Evolutionary conservation across 2,329 filamentous ascomycete genomes (phyloP).

Genomic region (Ceratocystis cubensis): DNA sequence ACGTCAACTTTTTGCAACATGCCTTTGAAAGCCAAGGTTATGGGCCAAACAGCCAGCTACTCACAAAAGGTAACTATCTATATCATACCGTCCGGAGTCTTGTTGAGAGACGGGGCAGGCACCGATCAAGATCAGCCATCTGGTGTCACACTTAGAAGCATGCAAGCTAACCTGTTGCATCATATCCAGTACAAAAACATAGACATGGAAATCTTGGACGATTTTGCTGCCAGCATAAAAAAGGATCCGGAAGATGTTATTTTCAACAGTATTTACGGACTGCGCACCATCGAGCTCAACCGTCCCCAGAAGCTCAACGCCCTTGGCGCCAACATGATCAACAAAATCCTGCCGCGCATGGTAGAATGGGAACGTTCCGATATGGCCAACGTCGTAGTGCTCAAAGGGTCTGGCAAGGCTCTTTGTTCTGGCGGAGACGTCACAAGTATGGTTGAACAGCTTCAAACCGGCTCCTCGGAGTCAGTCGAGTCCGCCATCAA

Average conservation of each 20-base stretch:
- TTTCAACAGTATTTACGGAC: constrained; percentile 77
- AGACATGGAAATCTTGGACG: constrained; percentile 2
- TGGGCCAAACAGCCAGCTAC: constrained; percentile 16
- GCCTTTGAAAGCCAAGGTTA: constrained; percentile 68
- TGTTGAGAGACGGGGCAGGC: neutral
- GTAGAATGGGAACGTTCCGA: constrained; percentile 92
- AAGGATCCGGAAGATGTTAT: constrained; percentile 69
- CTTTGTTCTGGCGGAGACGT: constrained; percentile 95
- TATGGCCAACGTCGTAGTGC: constrained; percentile 79
- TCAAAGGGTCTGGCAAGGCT: constrained; percentile 81
- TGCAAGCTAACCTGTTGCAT: neutral
- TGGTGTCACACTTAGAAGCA: neutral
- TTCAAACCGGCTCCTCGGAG: constrained; percentile 57
- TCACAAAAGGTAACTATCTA: constrained; percentile 12
- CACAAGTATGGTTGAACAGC: constrained; percentile 61
- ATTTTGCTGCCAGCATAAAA: neutral
- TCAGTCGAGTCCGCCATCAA: constrained; percentile 46
- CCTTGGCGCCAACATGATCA: constrained; percentile 84
- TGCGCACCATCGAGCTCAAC: constrained; percentile 89
- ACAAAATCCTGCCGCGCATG: constrained; percentile 82
- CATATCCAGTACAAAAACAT: neutral
- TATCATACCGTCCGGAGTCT: neutral
- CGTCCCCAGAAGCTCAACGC: constrained; percentile 85
- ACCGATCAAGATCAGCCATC: neutral
- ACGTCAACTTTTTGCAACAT: constrained; percentile 39